Conservation (phyloP, 495 filamentous ascomycete species). For the Copromyces sp. region DNA sequence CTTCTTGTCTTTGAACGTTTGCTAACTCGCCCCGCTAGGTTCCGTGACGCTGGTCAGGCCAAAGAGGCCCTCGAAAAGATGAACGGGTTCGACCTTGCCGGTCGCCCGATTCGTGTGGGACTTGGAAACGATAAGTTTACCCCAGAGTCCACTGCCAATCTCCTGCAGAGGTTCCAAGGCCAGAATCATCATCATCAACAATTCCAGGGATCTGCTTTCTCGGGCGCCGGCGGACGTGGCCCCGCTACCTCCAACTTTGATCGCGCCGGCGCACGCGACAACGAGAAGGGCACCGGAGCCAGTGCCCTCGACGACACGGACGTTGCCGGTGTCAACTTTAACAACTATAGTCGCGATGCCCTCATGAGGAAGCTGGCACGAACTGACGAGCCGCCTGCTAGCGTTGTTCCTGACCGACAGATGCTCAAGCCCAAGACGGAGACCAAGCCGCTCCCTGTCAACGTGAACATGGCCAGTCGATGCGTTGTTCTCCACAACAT, state of each 20-base stretch:
- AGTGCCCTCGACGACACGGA: constrained; percentile 97
- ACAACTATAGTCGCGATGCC: constrained; percentile 94
- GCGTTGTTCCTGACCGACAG: constrained; percentile 54
- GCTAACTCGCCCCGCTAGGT: constrained; percentile 47
- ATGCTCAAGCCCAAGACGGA: constrained; percentile 72
- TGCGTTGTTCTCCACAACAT: constrained; percentile 92
- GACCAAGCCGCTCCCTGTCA: constrained; percentile 68
- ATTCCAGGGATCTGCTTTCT: constrained; percentile 92
- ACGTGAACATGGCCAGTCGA: constrained; percentile 85
- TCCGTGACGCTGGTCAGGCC: constrained; percentile 82
- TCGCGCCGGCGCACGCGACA: constrained; percentile 82
- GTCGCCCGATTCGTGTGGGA: constrained; percentile 94
- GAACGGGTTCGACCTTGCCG: constrained; percentile 98
- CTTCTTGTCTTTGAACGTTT: constrained; percentile 4
- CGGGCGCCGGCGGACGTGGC: constrained; percentile 81
- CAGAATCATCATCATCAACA: constrained; percentile 62
- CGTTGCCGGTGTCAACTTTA: constrained; percentile 97
- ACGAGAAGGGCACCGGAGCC: constrained; percentile 83
- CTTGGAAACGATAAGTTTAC: constrained; percentile 99
- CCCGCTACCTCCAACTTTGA: constrained; percentile 86
- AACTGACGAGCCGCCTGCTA: constrained; percentile 74
- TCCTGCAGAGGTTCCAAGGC: constrained; percentile 79
- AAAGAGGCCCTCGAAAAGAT: constrained; percentile 94
- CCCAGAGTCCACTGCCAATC: constrained; percentile 86
- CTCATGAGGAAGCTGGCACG: constrained; percentile 96